Percentiles rank a stretch among this genome's conserved stretches.
These are phyloP conservation scores for Leucocoprinus sp. DNA, from an alignment of 768 basidiomycete genomes.

Conservation along the genomic window DNA sequence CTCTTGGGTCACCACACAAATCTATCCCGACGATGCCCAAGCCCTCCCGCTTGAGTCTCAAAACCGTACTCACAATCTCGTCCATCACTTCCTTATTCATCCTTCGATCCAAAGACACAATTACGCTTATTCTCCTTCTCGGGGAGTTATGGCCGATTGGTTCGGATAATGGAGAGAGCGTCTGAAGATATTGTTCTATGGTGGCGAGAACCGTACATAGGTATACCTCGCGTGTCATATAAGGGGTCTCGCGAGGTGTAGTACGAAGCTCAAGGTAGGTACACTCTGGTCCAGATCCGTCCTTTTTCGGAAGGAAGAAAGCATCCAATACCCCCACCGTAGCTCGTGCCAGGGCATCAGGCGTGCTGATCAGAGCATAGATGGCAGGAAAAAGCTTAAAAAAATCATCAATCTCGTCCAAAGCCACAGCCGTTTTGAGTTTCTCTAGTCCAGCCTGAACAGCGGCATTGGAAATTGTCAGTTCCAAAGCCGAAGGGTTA, in stretches of 20 bases:
- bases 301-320: conserved; percentile 28
- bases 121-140: conserved; percentile 44
- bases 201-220: conserved; percentile 58
- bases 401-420: conserved; percentile 61
- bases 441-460: conserved; percentile 25
- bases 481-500: conserved; percentile 8
- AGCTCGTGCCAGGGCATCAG: conserved; percentile 41
- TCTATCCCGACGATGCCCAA: conserved; percentile 70
- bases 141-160: background rate
- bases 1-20: conserved; percentile 68
- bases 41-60: conserved; percentile 44
- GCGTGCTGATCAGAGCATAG: conserved; percentile 65
- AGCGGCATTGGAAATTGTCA: conserved; percentile 15
- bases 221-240: conserved; percentile 56
- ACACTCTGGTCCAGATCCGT: conserved; percentile 29
- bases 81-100: conserved; percentile 45
- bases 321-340: conserved; percentile 56
- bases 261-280: conserved; percentile 78
- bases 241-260: conserved; percentile 52
- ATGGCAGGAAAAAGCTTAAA: conserved; percentile 72
- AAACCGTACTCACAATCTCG: conserved; percentile 54
- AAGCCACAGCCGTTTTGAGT: conserved; percentile 34
- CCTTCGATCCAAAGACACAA: conserved; percentile 69
- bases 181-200: conserved; percentile 40
- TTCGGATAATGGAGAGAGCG: background rate